Evolutionary conservation across 371 early-diverging fungal species (phyloP), one percentile per base, ranked within the genome.

Genomic region (Caulochytrium protostelioides): DNA sequence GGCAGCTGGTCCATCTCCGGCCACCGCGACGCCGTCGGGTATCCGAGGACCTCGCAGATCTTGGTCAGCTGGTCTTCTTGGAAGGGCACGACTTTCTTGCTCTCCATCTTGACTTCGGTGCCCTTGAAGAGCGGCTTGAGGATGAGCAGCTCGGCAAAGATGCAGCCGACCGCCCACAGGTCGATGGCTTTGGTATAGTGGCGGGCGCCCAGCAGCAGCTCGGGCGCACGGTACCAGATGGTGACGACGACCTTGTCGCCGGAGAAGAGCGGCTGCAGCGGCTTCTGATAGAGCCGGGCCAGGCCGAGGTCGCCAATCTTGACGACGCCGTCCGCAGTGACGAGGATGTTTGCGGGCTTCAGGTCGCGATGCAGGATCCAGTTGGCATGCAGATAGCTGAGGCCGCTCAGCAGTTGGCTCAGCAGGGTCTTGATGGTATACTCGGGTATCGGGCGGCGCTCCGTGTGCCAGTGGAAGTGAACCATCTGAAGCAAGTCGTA

Each of bases 231-330:
- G 52, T 97, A 97, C 92, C 92, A 91, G 28, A 89, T 77, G 0
- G 98, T 98, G 3, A 95, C 89, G 4, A 98, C 95, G 0, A 89
- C 83, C 44, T 85, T 83, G 50, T 87, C 87, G 3, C 84, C 81
- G 38, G 65, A 72, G 40, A 74, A 82, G 12, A 89, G 52, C 0
- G 86, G 76, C 35, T 79, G 76, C 13, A 85, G 50, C 1, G 85
- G 85, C 25, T 62, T 53, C 38, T 74, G 69, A 37, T 81, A 86
- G 16, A 82, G 41, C 18, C 91, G 60, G 1, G 92, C 92, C 37
- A 91, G 55, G 22, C 92, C 92, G 32, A 87, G 57, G 62, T 90
- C 91, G 27, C 74, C 79, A 37, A 79, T 77, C 49, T 84, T 84
- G 14, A 87, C 83, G 12, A 83, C 67, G 6, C 90, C 90, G 24